Percentiles rank a stretch among this genome's conserved stretches.
These are phyloP conservation scores for Skeletonema menzelii DNA, from an alignment of 108 stramenopile species.

Conservation along the genomic window DNA sequence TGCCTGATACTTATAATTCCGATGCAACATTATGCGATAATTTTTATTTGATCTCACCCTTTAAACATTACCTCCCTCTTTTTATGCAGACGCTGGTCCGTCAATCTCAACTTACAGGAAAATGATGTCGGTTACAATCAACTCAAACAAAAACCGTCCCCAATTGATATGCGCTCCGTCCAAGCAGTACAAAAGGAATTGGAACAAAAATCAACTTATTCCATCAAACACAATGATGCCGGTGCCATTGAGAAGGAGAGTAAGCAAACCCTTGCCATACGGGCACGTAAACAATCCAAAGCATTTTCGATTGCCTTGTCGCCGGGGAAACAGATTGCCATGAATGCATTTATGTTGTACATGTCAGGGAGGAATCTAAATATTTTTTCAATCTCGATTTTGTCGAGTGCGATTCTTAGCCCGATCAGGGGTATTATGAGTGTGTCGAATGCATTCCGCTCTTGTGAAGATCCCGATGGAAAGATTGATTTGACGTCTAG, in stretches of 20 bases:
- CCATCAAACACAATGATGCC: constrained; percentile 29
- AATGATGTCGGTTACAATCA: constrained; percentile 42
- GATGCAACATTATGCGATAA: neutral
- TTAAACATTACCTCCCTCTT: neutral
- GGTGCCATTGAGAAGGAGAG: constrained; percentile 32
- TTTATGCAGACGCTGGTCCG: constrained; percentile 46
- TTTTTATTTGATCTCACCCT: neutral
- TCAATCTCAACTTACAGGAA: constrained; percentile 55
- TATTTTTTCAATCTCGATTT: constrained; percentile 90
- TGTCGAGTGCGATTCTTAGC: constrained; percentile 83
- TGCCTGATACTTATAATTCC: no score
- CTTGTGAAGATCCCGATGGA: constrained; percentile 60
- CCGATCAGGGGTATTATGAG: constrained; percentile 77
- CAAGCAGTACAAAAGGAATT: constrained; percentile 36
- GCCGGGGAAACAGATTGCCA: constrained; percentile 86
- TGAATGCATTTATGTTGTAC: constrained; percentile 97
- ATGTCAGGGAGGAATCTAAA: constrained; percentile 93
- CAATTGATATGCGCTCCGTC: constrained; percentile 40
- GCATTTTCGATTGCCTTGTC: constrained; percentile 89
- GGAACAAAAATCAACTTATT: constrained; percentile 34
- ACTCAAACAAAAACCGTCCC: constrained; percentile 34
- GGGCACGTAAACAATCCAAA: constrained; percentile 55
- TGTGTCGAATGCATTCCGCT: constrained; percentile 62
- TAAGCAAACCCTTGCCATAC: constrained; percentile 56
- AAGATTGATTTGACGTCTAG: constrained; percentile 71